These are phyloP conservation scores for Trametes cubensis DNA, from an alignment of 768 basidiomycete species.

Conservation along the genomic window DNA sequence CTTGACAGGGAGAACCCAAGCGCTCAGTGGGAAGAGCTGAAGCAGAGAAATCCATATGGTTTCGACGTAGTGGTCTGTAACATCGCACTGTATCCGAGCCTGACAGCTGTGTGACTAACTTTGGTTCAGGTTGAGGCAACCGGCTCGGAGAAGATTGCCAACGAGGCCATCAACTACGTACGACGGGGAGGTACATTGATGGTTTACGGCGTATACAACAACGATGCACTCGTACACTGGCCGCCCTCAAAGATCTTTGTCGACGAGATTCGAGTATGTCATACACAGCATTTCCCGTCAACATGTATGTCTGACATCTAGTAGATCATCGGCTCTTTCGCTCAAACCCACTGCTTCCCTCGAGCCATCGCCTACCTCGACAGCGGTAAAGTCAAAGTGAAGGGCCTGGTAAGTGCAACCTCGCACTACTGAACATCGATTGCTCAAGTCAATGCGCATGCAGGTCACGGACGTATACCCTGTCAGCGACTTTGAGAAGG, in stretches of 20 bases:
- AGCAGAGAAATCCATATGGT: slow-evolving; percentile 81
- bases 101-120: neutral
- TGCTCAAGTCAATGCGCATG: neutral
- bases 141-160: slow-evolving; percentile 85
- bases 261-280: slow-evolving; percentile 63
- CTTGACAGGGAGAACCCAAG: slow-evolving; percentile 76
- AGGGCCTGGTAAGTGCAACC: slow-evolving; percentile 65
- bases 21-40: slow-evolving; percentile 79
- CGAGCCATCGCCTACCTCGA: slow-evolving; percentile 89
- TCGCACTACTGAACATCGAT: neutral
- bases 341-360: slow-evolving; percentile 88
- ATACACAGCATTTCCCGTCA: too few relatives aligned
- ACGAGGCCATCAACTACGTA: slow-evolving; percentile 88
- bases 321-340: slow-evolving; percentile 89
- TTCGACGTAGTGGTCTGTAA: slow-evolving; percentile 76
- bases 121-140: slow-evolving; percentile 61
- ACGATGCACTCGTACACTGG: slow-evolving; percentile 84
- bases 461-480: slow-evolving; percentile 61
- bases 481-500: slow-evolving; percentile 62
- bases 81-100: neutral
- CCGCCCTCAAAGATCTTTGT: slow-evolving; percentile 80
- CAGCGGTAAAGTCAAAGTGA: slow-evolving; percentile 77
- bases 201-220: slow-evolving; percentile 90
- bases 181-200: slow-evolving; percentile 81
- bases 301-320: neutral